phyloP scores from a whole-genome alignment of 1,139 yeast genomes.

The Yamadazyma pseudoaaseri region DNA sequence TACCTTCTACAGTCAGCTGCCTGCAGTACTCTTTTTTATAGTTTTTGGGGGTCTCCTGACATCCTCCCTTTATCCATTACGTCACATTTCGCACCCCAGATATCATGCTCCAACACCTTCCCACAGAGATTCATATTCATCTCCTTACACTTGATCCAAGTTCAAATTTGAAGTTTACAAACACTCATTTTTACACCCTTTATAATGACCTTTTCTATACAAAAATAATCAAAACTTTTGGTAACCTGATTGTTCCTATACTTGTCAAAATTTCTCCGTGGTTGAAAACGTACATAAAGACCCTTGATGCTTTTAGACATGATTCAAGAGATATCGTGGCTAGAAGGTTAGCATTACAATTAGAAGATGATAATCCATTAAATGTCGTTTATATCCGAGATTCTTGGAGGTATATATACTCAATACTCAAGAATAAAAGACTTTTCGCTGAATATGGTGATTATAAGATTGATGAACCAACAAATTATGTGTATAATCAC shows the following conservation, averaged over 20 bases:
- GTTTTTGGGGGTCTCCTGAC: too few species aligned
- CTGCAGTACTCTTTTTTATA: too few species aligned
- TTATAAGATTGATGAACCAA: constrained; percentile 51
- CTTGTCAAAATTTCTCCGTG: constrained; percentile 36
- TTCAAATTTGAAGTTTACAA: constrained; percentile 40
- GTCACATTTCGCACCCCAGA: too few species aligned
- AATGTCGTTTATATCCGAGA: constrained; percentile 38
- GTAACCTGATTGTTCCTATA: constrained; percentile 32
- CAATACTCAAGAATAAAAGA: constrained; percentile 49
- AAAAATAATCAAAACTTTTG: constrained; percentile 42
- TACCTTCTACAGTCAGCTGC: too few species aligned
- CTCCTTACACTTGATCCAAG: constrained; percentile 42
- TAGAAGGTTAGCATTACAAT: constrained; percentile 24
- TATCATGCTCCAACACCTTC: constrained; percentile 28
- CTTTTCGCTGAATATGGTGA: constrained; percentile 53
- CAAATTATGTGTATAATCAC: constrained; percentile 43
- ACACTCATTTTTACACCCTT: constrained; percentile 43
- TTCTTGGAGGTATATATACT: constrained; percentile 56
- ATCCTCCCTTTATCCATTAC: too few species aligned
- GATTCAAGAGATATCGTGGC: constrained; percentile 34
- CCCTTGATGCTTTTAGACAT: constrained; percentile 48
- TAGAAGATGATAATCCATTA: constrained; percentile 18
- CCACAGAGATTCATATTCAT: constrained; percentile 49
- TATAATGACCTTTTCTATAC: constrained; percentile 51
- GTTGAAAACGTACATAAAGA: constrained; percentile 42